These are phyloP conservation scores for Tylopilus subfusipes DNA, from an alignment of 768 basidiomycete genomes.

Conservation along the genomic window DNA sequence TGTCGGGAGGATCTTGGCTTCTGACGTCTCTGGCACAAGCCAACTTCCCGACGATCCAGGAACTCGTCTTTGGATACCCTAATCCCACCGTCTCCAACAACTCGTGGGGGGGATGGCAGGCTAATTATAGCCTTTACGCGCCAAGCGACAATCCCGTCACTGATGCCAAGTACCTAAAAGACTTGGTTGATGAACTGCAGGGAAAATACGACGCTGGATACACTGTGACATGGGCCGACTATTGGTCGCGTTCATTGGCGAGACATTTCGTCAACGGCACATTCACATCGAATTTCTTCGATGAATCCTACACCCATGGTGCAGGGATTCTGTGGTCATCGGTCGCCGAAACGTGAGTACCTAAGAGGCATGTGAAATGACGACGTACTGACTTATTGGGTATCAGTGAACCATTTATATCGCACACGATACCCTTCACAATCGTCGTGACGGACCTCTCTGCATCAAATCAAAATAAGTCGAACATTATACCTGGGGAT, in stretches of 20 bases:
- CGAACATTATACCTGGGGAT: slow-evolving; percentile 17
- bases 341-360: slow-evolving; percentile 31
- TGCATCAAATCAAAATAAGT: slow-evolving; percentile 25
- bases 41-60: too few species aligned
- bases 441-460: slow-evolving; percentile 32
- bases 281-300: slow-evolving; percentile 28
- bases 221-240: slow-evolving; percentile 30
- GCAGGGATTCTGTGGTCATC: slow-evolving; percentile 35
- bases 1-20: slow-evolving; percentile 44
- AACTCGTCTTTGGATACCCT: slow-evolving; percentile 34
- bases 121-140: slow-evolving; percentile 14
- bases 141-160: slow-evolving; percentile 21
- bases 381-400: neutral
- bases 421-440: slow-evolving; percentile 38
- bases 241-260: slow-evolving; percentile 26
- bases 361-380: neutral
- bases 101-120: slow-evolving; percentile 35
- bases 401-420: slow-evolving; percentile 30
- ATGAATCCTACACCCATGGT: slow-evolving; percentile 31
- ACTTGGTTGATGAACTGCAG: slow-evolving; percentile 23
- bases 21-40: slow-evolving; percentile 38
- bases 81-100: slow-evolving; percentile 13
- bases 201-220: slow-evolving; percentile 34
- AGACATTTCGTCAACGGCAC: slow-evolving; percentile 41
- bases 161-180: slow-evolving; percentile 13